Evolutionary conservation across 208 protist genomes (phyloP).

Genomic region (Trichomonas vaginalis): DNA sequence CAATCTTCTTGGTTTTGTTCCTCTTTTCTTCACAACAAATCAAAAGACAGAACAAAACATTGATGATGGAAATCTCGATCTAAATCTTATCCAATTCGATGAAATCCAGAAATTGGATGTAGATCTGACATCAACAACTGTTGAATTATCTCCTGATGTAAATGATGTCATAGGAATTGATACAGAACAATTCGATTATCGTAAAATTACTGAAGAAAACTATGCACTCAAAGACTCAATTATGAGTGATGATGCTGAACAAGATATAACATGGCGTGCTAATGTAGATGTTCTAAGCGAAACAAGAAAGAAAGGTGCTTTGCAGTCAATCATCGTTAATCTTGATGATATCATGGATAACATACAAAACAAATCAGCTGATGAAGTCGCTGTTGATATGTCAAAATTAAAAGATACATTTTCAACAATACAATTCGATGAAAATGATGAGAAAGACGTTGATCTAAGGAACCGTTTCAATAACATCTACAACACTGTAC

Average conservation of each 20-base stretch:
- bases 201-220: not conserved
- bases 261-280: not conserved
- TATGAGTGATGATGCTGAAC: not conserved
- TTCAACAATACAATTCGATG: not conserved
- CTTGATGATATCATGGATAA: not conserved
- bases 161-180: not conserved
- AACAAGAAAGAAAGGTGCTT: not conserved
- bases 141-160: too few relatives aligned
- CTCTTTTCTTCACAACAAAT: too few relatives aligned
- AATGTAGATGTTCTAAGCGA: not conserved
- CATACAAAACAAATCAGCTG: not conserved
- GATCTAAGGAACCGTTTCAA: not conserved
- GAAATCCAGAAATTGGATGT: not conserved
- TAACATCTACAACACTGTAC: not conserved
- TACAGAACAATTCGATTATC: not conserved
- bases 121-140: not conserved
- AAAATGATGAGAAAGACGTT: not conserved
- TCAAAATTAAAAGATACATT: not conserved
- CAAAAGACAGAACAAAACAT: too few relatives aligned
- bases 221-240: not conserved
- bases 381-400: not conserved
- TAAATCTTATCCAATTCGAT: not conserved
- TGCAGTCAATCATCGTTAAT: not conserved
- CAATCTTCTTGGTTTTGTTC: not conserved
- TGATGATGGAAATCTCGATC: not conserved